Conservation (phyloP, 169 alveolate species). For the Cryptosporidium felis region DNA sequence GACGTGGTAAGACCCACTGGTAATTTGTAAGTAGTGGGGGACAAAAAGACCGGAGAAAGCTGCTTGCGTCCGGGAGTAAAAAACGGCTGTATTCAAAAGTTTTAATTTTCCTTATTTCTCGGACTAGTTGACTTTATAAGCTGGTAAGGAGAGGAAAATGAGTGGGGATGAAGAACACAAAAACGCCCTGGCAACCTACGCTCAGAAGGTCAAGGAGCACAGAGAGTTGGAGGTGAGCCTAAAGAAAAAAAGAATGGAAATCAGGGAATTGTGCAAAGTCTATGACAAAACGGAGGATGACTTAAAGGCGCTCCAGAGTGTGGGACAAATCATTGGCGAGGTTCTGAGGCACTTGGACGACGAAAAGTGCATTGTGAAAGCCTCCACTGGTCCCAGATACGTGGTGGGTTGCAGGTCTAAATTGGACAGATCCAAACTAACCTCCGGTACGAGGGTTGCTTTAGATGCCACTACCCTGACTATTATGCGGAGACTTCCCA, state of each 20-base stretch:
- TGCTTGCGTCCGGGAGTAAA: too few species aligned
- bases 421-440: slow-evolving; percentile 88
- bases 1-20: too few species aligned
- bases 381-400: slow-evolving; percentile 96
- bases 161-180: slow-evolving; percentile 53
- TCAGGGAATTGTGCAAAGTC: slow-evolving; percentile 80
- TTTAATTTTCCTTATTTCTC: too few species aligned
- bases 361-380: slow-evolving; percentile 94
- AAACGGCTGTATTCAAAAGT: too few species aligned
- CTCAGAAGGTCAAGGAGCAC: slow-evolving; percentile 77
- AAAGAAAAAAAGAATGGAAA: slow-evolving; percentile 79
- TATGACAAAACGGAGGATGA: slow-evolving; percentile 95
- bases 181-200: slow-evolving; percentile 71
- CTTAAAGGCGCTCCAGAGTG: slow-evolving; percentile 95
- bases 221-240: slow-evolving; percentile 72
- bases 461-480: slow-evolving; percentile 98
- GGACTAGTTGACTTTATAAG: too few species aligned
- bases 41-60: too few species aligned
- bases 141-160: neutral
- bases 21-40: too few species aligned
- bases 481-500: slow-evolving; percentile 95
- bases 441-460: slow-evolving; percentile 97
- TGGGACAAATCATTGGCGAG: slow-evolving; percentile 98
- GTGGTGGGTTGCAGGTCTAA: slow-evolving; percentile 96
- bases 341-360: slow-evolving; percentile 92